Evolutionary conservation across 2,329 filamentous ascomycete species (phyloP), one percentile per base, ranked within the genome.

Genomic region (Pseudogymnoascus sp.): DNA sequence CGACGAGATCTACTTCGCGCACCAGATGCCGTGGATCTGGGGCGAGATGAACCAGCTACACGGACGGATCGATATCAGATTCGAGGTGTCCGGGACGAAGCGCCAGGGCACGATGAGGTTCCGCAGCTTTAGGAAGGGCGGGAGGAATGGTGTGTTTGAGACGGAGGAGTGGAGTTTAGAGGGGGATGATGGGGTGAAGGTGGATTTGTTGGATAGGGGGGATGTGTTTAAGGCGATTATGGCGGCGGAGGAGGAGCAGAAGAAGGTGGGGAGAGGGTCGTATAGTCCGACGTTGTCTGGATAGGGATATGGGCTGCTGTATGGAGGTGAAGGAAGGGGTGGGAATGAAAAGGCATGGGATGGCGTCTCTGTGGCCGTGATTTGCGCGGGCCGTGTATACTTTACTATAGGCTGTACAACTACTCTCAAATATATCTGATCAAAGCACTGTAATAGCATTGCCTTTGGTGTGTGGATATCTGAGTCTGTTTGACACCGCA

Each of bases 31-130:
- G 48, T 93, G 89, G 89, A 92, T 94, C 70, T 80, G 82, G 69
- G 90, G 90, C 64, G 86, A 91, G 78, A 89, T 99, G 82, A 95
- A 97, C 77, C 93, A 96, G 79, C 77, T 97, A 73, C 91, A 93
- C 75, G 94, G 94, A 25, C 81, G 85, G 69, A 96, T 99, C 73
- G 82, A 97, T 79, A 90, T 99, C 63, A 78, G 78, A 62, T 97
- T 96, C 74, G 82, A 84, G 76, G 94, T 99, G 29, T 90, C 89
- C 76, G 94, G 94, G 40, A 90, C 85, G 31, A 86, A 81, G 72
- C 79, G 76, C 63, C 77, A 80, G 67, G 94, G 86, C 6, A 80
- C 85, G 72, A 94, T 97, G 83, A 83, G 84, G 71, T 95, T 99
- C 75, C 83, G 81, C 68, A 94, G 90, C 78, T 79, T 83, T 72